These are phyloP conservation scores for Fusarium metavorans DNA, from an alignment of 2,329 filamentous ascomycete species.

Conservation along the genomic window DNA sequence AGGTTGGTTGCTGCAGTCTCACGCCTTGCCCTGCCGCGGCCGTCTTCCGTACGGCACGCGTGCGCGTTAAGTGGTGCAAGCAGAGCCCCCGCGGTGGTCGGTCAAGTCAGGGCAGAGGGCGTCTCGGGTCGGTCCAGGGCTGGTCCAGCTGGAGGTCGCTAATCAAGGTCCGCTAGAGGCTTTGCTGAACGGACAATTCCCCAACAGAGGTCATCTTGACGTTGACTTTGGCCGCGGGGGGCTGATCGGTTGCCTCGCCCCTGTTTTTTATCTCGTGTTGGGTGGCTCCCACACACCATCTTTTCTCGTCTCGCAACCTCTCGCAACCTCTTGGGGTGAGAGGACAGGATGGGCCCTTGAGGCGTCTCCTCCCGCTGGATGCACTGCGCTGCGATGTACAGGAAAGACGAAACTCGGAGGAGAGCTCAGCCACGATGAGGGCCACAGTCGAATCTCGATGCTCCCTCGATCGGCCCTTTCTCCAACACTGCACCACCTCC, in stretches of 20 bases:
- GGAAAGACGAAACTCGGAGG: background rate
- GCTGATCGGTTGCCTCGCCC: constrained; percentile 24
- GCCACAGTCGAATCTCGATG: constrained; percentile 32
- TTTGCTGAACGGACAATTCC: constrained; percentile 4
- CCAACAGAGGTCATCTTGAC: constrained; percentile 33
- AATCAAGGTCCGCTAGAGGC: constrained; percentile 10
- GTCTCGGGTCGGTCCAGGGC: background rate
- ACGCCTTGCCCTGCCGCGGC: constrained; percentile 1
- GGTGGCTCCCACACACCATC: constrained; percentile 49
- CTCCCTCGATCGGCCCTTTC: constrained; percentile 31
- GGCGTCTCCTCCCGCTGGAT: background rate
- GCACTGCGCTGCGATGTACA: background rate
- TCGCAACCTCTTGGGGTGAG: background rate
- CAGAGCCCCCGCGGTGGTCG: constrained; percentile 1
- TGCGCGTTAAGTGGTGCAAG: constrained; percentile 9
- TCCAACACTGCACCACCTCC: constrained; percentile 1
- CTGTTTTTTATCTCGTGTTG: constrained; percentile 47
- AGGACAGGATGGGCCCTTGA: background rate
- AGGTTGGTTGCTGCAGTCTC: constrained; percentile 12
- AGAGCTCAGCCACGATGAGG: constrained; percentile 35
- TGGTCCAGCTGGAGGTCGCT: constrained; percentile 10
- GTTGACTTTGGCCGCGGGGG: constrained; percentile 18
- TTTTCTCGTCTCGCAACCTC: constrained; percentile 10
- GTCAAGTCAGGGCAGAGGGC: constrained; percentile 1
- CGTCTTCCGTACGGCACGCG: background rate